Percentiles rank a stretch among this genome's conserved stretches.
phyloP scores from a whole-genome alignment of 2,329 filamentous ascomycete genomes.

The Fusarium heterosporum region DNA sequence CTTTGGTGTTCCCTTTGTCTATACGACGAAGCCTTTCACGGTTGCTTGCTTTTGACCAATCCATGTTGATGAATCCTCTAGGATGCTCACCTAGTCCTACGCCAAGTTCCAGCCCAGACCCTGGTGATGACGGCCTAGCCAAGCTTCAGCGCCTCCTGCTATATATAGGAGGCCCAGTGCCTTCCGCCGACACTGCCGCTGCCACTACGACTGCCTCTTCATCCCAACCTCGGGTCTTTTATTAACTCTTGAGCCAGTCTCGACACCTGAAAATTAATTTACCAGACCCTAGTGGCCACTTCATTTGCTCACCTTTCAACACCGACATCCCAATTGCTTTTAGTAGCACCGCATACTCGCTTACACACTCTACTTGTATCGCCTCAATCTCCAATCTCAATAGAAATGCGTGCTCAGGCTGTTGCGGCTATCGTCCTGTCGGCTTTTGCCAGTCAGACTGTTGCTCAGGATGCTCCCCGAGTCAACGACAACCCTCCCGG shows the following conservation, averaged over 20 bases:
- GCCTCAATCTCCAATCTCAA: conserved; percentile 1
- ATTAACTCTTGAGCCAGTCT: conserved; percentile 33
- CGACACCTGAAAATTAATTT: conserved; percentile 13
- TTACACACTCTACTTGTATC: conserved; percentile 18
- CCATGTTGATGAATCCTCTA: conserved; percentile 9
- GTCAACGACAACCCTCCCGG: conserved; percentile 67
- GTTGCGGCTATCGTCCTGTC: conserved; percentile 46
- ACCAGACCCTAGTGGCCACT: conserved; percentile 28
- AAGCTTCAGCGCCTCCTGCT: conserved; percentile 31
- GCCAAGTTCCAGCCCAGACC: conserved; percentile 11
- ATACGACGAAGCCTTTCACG: too few relatives aligned
- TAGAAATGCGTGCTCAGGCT: conserved; percentile 41
- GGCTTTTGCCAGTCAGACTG: conserved; percentile 46
- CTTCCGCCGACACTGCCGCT: conserved; percentile 11
- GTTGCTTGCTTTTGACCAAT: conserved; percentile 13
- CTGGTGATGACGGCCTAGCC: conserved; percentile 24
- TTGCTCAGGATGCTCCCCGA: conserved; percentile 60
- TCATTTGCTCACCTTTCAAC: conserved; percentile 26
- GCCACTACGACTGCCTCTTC: conserved; percentile 1
- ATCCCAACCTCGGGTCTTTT: conserved; percentile 12
- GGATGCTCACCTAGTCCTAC: conserved; percentile 18
- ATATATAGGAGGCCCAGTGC: conserved; percentile 30
- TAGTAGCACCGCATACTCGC: conserved; percentile 8
- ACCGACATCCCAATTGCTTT: background rate
- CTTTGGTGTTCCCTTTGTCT: conserved; percentile 26